phyloP scores from a whole-genome alignment of 352 stramenopile species.

The Elongisporangium anandrum region DNA sequence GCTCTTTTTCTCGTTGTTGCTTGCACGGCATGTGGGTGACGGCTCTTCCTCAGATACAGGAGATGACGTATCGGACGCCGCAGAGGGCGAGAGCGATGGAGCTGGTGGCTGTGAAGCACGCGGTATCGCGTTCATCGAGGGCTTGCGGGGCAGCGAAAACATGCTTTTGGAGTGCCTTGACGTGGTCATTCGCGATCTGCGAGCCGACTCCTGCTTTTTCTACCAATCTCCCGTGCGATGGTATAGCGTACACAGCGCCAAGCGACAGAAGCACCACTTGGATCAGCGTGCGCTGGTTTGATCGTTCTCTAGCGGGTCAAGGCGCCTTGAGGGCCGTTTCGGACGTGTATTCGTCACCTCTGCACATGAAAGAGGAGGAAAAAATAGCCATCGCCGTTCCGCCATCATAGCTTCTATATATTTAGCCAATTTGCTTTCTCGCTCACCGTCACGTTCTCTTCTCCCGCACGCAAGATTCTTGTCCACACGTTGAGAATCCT shows the following conservation, averaged over 20 bases:
- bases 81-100: not conserved
- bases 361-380: not conserved
- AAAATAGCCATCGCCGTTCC: not conserved
- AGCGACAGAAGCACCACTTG: not conserved
- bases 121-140: constrained; percentile 36
- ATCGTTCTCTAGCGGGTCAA: not conserved
- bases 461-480: not conserved
- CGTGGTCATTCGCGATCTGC: constrained; percentile 17
- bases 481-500: not conserved
- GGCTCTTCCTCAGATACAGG: constrained; percentile 13
- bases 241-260: not conserved
- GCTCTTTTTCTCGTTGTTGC: constrained; percentile 18
- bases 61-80: not conserved
- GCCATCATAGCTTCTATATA: not conserved
- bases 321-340: not conserved
- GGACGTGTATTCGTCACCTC: not conserved
- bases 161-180: constrained; percentile 21
- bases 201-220: not conserved
- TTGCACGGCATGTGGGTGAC: constrained; percentile 17
- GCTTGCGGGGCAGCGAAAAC: constrained; percentile 37
- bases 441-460: not conserved
- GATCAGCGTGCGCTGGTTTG: not conserved
- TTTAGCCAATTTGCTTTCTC: not conserved
- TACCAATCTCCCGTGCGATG: not conserved
- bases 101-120: not conserved